These are phyloP conservation scores for Paramecium pentaurelia DNA, from an alignment of 73 alveolate species.

Conservation along the genomic window DNA sequence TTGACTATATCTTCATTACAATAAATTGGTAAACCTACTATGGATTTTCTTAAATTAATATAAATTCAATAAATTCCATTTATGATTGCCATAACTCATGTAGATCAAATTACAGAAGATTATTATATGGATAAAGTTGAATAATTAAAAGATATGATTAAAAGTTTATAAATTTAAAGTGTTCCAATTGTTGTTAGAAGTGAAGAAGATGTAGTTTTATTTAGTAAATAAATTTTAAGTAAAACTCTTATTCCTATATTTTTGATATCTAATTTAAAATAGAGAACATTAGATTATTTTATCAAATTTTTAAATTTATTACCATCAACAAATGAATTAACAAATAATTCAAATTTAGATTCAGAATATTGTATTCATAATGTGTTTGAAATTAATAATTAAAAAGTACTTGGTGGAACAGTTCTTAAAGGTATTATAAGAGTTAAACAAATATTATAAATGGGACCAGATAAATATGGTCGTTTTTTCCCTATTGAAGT, in stretches of 20 bases:
- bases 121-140: constrained; percentile 9
- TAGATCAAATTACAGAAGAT: constrained; percentile 65
- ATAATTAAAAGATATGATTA: constrained; percentile 51
- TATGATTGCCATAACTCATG: constrained; percentile 84
- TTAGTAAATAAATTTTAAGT: constrained; percentile 70
- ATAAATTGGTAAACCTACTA: constrained; percentile 71
- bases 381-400: constrained; percentile 71
- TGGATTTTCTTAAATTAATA: constrained; percentile 77
- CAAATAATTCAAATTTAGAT: constrained; percentile 63
- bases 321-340: constrained; percentile 72
- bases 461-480: constrained; percentile 95
- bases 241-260: constrained; percentile 80
- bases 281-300: constrained; percentile 78
- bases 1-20: constrained; percentile 78
- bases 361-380: constrained; percentile 87
- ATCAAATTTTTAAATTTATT: constrained; percentile 75
- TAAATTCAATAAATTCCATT: constrained; percentile 87
- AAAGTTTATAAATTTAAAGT: constrained; percentile 49
- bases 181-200: constrained; percentile 65
- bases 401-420: constrained; percentile 83
- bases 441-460: constrained; percentile 67
- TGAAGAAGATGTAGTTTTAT: constrained; percentile 83
- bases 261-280: constrained; percentile 70
- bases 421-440: constrained; percentile 83
- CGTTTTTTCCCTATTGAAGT: constrained; percentile 82